phyloP scores from a whole-genome alignment of 2,329 filamentous ascomycete genomes.

The Phyllachora maydis region DNA sequence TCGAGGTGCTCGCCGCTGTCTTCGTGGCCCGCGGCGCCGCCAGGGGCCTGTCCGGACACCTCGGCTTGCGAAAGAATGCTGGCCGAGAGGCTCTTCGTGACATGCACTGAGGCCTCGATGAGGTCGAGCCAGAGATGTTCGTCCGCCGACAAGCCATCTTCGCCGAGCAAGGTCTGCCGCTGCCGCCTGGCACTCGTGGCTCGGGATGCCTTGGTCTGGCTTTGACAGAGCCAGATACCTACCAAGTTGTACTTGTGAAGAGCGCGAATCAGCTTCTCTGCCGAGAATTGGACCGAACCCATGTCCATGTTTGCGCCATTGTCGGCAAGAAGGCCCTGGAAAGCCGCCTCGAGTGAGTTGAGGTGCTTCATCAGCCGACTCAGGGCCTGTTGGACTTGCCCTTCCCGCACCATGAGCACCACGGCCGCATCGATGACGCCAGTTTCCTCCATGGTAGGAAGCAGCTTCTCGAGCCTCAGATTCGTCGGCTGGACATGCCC shows the following conservation, averaged over 20 bases:
- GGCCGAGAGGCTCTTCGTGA: constrained; percentile 42
- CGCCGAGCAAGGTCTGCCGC: constrained; percentile 22
- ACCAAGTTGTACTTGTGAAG: constrained; percentile 82
- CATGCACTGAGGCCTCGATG: constrained; percentile 37
- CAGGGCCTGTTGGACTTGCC: constrained; percentile 69
- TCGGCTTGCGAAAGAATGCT: constrained; percentile 18
- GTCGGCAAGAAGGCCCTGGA: constrained; percentile 52
- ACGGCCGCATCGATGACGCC: constrained; percentile 88
- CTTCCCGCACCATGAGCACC: constrained; percentile 74
- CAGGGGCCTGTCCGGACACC: constrained; percentile 3
- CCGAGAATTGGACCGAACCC: constrained; percentile 35
- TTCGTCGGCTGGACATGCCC: constrained; percentile 56
- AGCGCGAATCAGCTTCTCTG: constrained; percentile 53
- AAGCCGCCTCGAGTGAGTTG: constrained; percentile 54
- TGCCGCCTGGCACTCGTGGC: constrained; percentile 24
- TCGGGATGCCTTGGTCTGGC: constrained; percentile 47
- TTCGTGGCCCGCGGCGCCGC: constrained; percentile 8
- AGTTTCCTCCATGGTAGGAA: constrained; percentile 75
- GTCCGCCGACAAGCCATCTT: constrained; percentile 25
- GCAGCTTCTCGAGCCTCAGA: constrained; percentile 55
- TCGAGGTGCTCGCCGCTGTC: constrained; percentile 17
- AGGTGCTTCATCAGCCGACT: constrained; percentile 65
- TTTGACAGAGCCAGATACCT: constrained; percentile 88
- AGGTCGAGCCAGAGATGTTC: constrained; percentile 39
- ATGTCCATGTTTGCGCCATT: constrained; percentile 33